Conservation (phyloP, 2,329 filamentous ascomycete genomes). For the Pseudopyricularia javanii region DNA sequence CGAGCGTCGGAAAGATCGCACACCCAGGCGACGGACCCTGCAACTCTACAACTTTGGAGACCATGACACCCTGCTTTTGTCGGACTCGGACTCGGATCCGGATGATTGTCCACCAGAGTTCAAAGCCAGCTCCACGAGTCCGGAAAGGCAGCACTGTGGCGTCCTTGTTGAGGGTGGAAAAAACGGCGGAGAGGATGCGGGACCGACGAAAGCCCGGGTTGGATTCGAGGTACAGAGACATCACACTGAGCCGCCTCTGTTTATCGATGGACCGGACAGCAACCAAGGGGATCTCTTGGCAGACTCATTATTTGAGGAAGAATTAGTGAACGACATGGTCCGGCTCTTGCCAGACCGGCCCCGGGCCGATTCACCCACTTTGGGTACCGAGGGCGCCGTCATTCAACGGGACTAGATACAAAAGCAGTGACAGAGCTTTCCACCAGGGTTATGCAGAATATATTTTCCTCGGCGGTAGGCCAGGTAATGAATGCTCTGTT, state of each 20-base stretch:
- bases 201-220: neutral
- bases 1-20: neutral
- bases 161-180: neutral
- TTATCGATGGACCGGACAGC: neutral
- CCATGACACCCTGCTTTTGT: neutral
- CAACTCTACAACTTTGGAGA: neutral
- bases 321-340: neutral
- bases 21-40: neutral
- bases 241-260: neutral
- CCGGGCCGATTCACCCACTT: neutral
- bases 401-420: neutral
- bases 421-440: neutral
- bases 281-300: neutral
- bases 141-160: neutral
- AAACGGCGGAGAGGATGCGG: neutral
- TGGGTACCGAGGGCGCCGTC: neutral
- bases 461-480: neutral
- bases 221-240: neutral
- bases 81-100: neutral
- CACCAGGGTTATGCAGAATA: neutral
- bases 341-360: neutral
- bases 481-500: neutral
- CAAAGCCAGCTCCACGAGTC: neutral
- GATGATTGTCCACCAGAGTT: neutral
- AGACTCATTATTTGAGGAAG: neutral